Conservation (phyloP, 208 protist genomes). For the Acanthamoeba lenticulata region DNA sequence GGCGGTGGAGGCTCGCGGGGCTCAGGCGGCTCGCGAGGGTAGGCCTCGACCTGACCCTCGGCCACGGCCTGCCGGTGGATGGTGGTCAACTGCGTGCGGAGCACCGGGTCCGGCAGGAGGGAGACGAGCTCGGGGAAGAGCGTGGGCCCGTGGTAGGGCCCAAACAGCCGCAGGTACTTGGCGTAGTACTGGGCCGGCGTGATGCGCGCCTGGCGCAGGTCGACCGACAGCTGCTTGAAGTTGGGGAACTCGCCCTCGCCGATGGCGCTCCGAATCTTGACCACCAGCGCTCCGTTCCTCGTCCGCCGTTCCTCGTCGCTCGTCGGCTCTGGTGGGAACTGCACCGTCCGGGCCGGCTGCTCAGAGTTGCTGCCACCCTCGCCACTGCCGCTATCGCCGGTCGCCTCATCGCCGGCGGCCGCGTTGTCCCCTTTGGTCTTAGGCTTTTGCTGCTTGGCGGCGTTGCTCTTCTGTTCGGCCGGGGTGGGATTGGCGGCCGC, state of each 20-base stretch:
- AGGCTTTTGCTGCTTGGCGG: background rate
- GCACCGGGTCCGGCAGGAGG: constrained; percentile 21
- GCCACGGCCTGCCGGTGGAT: background rate
- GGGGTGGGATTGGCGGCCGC: background rate
- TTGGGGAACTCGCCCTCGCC: constrained; percentile 31
- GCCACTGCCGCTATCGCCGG: background rate
- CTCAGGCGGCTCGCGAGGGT: background rate
- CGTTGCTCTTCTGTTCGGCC: background rate
- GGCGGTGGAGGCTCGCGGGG: too few species aligned
- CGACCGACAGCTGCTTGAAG: constrained; percentile 18
- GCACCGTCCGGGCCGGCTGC: background rate
- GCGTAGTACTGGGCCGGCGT: constrained; percentile 41
- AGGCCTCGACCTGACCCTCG: background rate
- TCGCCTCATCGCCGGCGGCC: background rate
- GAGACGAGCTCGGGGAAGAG: constrained; percentile 42
- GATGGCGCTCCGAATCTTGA: constrained; percentile 4
- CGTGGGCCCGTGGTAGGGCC: background rate
- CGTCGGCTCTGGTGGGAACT: background rate
- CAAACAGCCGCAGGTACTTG: constrained; percentile 2
- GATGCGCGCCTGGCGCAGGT: background rate
- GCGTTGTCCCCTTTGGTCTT: background rate
- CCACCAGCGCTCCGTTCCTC: background rate
- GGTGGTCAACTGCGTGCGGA: background rate
- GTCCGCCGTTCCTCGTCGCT: background rate
- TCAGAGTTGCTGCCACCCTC: background rate